Conservation (phyloP, 75 land plant genomes). For the Cupressus sempervirens region DNA sequence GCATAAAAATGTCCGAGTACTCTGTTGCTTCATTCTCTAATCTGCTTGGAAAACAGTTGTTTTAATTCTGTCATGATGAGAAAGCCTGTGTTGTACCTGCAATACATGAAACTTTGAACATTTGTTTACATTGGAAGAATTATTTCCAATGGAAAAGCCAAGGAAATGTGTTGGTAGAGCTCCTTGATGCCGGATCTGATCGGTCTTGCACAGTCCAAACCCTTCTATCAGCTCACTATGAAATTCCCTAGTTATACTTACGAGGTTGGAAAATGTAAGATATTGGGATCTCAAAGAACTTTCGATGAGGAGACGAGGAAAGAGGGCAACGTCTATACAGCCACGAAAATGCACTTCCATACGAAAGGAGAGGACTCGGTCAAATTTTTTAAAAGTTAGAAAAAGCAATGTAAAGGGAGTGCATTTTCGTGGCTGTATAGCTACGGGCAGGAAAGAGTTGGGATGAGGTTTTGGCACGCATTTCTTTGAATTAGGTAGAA, state of each 20-base stretch:
- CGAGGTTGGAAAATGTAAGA: too few species aligned
- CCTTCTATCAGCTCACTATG: slow-evolving; percentile 74
- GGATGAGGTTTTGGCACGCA: too few species aligned
- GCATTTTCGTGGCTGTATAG: too few species aligned
- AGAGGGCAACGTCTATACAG: too few species aligned
- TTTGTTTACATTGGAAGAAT: slow-evolving; percentile 80
- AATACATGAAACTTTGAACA: slow-evolving; percentile 64
- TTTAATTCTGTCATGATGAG: slow-evolving; percentile 48
- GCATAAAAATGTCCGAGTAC: not conserved
- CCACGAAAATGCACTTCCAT: too few species aligned
- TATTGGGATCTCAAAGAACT: too few species aligned
- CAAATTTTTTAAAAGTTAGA: too few species aligned
- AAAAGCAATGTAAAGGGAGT: too few species aligned
- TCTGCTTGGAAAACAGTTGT: not conserved
- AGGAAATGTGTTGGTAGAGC: slow-evolving; percentile 37
- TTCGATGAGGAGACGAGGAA: too few species aligned
- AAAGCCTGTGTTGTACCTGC: slow-evolving; percentile 16
- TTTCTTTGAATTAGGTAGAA: too few species aligned
- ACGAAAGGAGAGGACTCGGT: too few species aligned
- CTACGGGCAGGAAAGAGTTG: too few species aligned
- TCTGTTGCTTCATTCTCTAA: not conserved
- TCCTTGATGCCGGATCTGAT: slow-evolving; percentile 73
- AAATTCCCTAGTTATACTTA: slow-evolving; percentile 46
- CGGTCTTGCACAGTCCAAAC: slow-evolving; percentile 63
- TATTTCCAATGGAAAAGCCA: slow-evolving; percentile 66